A percentile compares a stretch with the other conserved stretches of the same genome.
phyloP scores from a whole-genome alignment of 2,329 filamentous ascomycete genomes.

The Aspergillus sojae region DNA sequence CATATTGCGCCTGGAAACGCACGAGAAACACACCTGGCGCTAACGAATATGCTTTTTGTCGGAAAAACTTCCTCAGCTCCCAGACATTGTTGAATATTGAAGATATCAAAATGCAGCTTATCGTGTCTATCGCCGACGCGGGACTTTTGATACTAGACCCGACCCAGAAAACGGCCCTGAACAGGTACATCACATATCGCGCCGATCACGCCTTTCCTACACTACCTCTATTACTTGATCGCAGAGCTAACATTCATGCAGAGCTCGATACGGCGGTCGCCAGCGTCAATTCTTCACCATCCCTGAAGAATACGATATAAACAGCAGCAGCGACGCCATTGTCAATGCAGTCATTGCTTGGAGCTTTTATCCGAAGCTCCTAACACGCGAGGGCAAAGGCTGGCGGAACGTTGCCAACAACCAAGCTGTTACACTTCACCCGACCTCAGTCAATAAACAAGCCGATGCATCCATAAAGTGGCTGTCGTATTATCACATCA shows the following conservation, averaged over 20 bases:
- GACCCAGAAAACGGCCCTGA: conserved; percentile 70
- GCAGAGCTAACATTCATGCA: conserved; percentile 25
- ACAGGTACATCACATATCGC: conserved; percentile 50
- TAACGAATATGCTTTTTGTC: conserved; percentile 87
- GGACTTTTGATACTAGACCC: conserved; percentile 76
- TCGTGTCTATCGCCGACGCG: conserved; percentile 82
- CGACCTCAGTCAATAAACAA: conserved; percentile 84
- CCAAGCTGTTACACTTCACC: conserved; percentile 83
- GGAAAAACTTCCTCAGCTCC: conserved; percentile 89
- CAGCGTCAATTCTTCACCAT: conserved; percentile 81
- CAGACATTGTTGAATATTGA: conserved; percentile 91
- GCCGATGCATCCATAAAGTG: conserved; percentile 63
- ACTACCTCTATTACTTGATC: neutral
- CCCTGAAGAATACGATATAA: conserved; percentile 71
- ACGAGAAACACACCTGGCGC: conserved; percentile 71
- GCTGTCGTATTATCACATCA: conserved; percentile 95
- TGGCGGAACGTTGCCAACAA: conserved; percentile 93
- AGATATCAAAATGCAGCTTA: conserved; percentile 88
- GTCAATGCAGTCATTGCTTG: conserved; percentile 83
- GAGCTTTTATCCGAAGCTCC: conserved; percentile 93
- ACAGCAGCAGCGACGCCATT: conserved; percentile 79
- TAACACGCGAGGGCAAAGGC: conserved; percentile 80
- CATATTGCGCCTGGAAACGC: conserved; percentile 85
- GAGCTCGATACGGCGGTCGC: conserved; percentile 64
- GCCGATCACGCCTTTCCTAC: neutral